A percentile compares a stretch with the other conserved stretches of the same genome.
phyloP scores from a whole-genome alignment of 495 filamentous ascomycete species.

The Glutinoglossum americanum region DNA sequence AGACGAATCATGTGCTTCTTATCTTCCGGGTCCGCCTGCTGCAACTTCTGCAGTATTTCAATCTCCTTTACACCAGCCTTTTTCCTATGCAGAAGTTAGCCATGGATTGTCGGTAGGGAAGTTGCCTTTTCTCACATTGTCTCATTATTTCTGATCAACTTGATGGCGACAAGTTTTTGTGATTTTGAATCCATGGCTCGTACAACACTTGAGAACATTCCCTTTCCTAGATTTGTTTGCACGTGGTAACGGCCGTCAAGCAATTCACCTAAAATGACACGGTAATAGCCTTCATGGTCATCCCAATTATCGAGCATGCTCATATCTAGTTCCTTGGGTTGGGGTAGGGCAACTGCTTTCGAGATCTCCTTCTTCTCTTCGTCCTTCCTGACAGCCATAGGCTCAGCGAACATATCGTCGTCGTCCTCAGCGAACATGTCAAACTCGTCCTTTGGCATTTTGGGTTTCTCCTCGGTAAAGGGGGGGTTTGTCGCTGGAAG shows the following conservation, averaged over 20 bases:
- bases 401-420: slow-evolving; percentile 78
- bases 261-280: slow-evolving; percentile 70
- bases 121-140: slow-evolving; percentile 64
- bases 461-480: slow-evolving; percentile 16
- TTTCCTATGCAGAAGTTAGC: slow-evolving; percentile 19
- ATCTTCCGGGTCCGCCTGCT: slow-evolving; percentile 63
- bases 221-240: slow-evolving; percentile 68
- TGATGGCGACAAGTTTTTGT: slow-evolving; percentile 59
- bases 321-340: slow-evolving; percentile 45
- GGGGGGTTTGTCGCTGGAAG: slow-evolving; percentile 22
- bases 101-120: too few relatives aligned
- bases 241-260: slow-evolving; percentile 76
- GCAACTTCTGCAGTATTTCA: slow-evolving; percentile 67
- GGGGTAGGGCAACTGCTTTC: slow-evolving; percentile 24
- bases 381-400: slow-evolving; percentile 23
- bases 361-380: slow-evolving; percentile 21
- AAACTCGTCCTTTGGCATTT: slow-evolving; percentile 37
- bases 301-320: slow-evolving; percentile 87
- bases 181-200: slow-evolving; percentile 62
- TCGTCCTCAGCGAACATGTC: slow-evolving; percentile 71
- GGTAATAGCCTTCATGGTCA: slow-evolving; percentile 88
- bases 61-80: slow-evolving; percentile 94
- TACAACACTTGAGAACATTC: slow-evolving; percentile 93
- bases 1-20: slow-evolving; percentile 85
- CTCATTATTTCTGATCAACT: slow-evolving; percentile 86